phyloP scores from a whole-genome alignment of 495 filamentous ascomycete genomes.

The Xylaria longipes region DNA sequence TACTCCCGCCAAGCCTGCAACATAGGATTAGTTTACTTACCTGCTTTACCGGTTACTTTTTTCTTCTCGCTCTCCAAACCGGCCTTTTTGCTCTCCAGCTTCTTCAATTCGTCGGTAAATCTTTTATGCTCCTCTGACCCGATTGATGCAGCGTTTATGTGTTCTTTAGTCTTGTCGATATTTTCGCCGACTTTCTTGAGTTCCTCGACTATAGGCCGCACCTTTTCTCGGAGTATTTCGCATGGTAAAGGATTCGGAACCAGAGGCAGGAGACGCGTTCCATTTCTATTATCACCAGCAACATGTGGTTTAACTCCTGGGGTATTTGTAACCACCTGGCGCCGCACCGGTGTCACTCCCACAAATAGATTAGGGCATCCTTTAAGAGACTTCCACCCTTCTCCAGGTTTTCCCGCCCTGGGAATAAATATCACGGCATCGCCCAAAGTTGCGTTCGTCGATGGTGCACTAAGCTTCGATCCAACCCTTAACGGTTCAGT shows the following conservation, averaged over 20 bases:
- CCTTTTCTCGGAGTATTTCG: conserved; percentile 23
- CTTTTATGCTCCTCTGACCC: conserved; percentile 14
- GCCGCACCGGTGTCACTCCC: conserved; percentile 5
- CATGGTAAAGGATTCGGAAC: conserved; percentile 16
- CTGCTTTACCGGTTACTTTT: conserved; percentile 10
- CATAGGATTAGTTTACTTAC: conserved; percentile 4
- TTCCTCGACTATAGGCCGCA: conserved; percentile 23
- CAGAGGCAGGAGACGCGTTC: conserved; percentile 11
- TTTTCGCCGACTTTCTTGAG: conserved; percentile 7
- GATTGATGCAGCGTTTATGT: conserved; percentile 1
- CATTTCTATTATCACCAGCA: conserved; percentile 25
- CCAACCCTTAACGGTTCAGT: not conserved
- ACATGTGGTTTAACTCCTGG: conserved; percentile 26
- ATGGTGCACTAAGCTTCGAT: not conserved
- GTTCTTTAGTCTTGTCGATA: conserved; percentile 1
- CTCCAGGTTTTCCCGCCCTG: not conserved
- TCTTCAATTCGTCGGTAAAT: conserved; percentile 16
- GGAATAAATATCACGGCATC: not conserved
- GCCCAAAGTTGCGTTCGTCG: not conserved
- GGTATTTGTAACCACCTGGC: conserved; percentile 16
- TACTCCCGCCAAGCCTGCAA: not conserved
- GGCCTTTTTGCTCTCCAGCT: conserved; percentile 5
- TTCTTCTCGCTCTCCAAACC: conserved; percentile 17
- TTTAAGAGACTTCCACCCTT: conserved; percentile 13
- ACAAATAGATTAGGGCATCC: conserved; percentile 23